Conservation (phyloP, 2,329 filamentous ascomycete species). For the Penicillium psychrosexuale region DNA sequence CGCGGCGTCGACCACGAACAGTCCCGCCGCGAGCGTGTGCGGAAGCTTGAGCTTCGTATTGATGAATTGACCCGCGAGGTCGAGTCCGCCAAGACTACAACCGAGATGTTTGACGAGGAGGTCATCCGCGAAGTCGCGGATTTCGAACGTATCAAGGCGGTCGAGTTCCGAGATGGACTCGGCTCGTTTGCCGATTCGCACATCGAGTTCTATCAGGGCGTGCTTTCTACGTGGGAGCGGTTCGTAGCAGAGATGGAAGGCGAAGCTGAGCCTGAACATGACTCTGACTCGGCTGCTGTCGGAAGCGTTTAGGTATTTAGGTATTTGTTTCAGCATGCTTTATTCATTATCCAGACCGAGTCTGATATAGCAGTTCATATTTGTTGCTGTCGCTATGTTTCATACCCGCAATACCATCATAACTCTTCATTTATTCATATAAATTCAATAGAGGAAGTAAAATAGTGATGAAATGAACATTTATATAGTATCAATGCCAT, state of each 20-base stretch:
- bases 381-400: conserved; percentile 15
- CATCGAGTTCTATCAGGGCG: conserved; percentile 77
- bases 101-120: conserved; percentile 92
- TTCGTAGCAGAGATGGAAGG: conserved; percentile 87
- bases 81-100: conserved; percentile 79
- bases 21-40: conserved; percentile 76
- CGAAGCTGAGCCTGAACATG: conserved; percentile 42
- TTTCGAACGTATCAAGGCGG: conserved; percentile 93
- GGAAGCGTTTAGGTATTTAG: conserved; percentile 13
- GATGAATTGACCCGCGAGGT: conserved; percentile 88
- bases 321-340: not conserved
- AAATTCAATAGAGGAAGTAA: too few species aligned
- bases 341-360: not conserved
- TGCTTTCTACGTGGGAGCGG: conserved; percentile 79
- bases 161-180: conserved; percentile 86
- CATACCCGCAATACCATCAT: conserved; percentile 23
- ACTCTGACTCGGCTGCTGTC: conserved; percentile 21
- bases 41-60: conserved; percentile 88
- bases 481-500: not conserved
- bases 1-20: conserved; percentile 96
- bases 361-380: conserved; percentile 15
- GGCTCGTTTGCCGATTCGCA: conserved; percentile 80
- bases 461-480: not conserved
- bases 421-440: not conserved
- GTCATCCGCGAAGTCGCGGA: conserved; percentile 89